A percentile compares a stretch with the other conserved stretches of the same genome.
These are phyloP conservation scores for Fusarium lyarnte DNA, from an alignment of 2,329 filamentous ascomycete species.

Conservation along the genomic window DNA sequence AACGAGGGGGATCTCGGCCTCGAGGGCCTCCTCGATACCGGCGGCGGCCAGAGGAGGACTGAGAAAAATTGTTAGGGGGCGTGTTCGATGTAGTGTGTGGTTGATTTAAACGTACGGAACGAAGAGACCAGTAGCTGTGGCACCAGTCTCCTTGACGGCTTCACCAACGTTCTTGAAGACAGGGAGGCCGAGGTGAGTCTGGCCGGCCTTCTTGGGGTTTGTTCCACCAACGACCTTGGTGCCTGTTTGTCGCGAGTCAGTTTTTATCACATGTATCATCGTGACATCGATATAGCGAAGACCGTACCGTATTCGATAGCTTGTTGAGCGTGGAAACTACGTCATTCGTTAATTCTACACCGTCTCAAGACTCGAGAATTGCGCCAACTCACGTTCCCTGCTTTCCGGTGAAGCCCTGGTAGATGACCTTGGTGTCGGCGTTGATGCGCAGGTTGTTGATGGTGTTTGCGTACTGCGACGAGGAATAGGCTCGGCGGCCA, in stretches of 20 bases:
- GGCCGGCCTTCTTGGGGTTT: conserved; percentile 98
- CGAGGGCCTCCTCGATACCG: conserved; percentile 96
- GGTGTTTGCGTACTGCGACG: conserved; percentile 77
- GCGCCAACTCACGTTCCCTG: conserved; percentile 81
- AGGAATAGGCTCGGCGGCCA: conserved; percentile 78
- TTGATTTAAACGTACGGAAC: conserved; percentile 74
- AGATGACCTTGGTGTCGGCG: conserved; percentile 91
- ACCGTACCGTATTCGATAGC: conserved; percentile 95
- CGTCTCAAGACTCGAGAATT: background rate
- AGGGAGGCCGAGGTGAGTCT: conserved; percentile 87
- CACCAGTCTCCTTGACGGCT: conserved; percentile 88
- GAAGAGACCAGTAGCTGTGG: conserved; percentile 93
- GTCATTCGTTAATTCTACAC: conserved; percentile 23
- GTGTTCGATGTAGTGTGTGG: conserved; percentile 10
- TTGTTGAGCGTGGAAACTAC: conserved; percentile 95
- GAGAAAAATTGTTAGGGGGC: conserved; percentile 41
- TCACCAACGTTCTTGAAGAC: conserved; percentile 93
- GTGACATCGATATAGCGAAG: conserved; percentile 30
- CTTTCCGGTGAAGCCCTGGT: conserved; percentile 97
- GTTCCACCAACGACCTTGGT: conserved; percentile 98
- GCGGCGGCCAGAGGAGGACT: conserved; percentile 91
- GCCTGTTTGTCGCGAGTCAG: conserved; percentile 62
- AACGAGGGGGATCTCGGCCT: conserved; percentile 91
- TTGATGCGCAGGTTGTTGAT: conserved; percentile 92
- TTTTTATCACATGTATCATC: conserved; percentile 41